Evolutionary conservation across 768 basidiomycete genomes (phyloP), one percentile per base, ranked within the genome.

Genomic region (Auriscalpium orientale): DNA sequence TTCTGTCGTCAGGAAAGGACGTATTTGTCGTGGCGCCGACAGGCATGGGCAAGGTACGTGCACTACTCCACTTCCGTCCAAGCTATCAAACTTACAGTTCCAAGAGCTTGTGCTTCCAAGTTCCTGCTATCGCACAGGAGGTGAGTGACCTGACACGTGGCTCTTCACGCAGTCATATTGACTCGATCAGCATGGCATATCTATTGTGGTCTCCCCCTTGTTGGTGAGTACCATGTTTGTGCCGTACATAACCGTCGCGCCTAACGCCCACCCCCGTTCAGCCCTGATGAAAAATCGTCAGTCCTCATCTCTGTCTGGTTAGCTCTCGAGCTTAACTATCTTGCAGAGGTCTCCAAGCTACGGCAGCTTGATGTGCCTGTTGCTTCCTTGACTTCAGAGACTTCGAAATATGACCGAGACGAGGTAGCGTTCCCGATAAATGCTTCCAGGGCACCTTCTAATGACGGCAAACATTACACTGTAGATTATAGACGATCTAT

Each of bases 261-360:
- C 20, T 49, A 13, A 51, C 47, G 21, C 38, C 15, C 10, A 15
- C 43, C 13, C n/a, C 3, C 9, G 34, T 12, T 57, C 52, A 90
- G 90, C 89, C 20, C 71, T 92, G 22, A 91, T 92, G 84, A 85
- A 86, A 68, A 84, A 91, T 63, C 90, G 89, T 88, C 60, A 68
- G 79, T 68, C 34, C 7, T n/a, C 20, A n/a, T 37, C 21, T 21
- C n/a, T 37, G 7, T 8, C 43, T 33, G 16, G 7, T 13, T 12
- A 49, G 4, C n/a, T 8, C 5, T 33, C 34, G 43, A n/a, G 37
- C 45, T 10, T 56, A 40, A 44, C 40, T 11, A 47, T 43, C 10
- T 9, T 35, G 36, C 8, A 91, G 88, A 91, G 75, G 77, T 90
- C n/a, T 70, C 80, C 13, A 78, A 70, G 48, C 71, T 91, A 16